Evolutionary conservation across 1,139 yeast species (phyloP), one percentile per base, ranked within the genome.

Genomic region (Blastobotrys serpentis): DNA sequence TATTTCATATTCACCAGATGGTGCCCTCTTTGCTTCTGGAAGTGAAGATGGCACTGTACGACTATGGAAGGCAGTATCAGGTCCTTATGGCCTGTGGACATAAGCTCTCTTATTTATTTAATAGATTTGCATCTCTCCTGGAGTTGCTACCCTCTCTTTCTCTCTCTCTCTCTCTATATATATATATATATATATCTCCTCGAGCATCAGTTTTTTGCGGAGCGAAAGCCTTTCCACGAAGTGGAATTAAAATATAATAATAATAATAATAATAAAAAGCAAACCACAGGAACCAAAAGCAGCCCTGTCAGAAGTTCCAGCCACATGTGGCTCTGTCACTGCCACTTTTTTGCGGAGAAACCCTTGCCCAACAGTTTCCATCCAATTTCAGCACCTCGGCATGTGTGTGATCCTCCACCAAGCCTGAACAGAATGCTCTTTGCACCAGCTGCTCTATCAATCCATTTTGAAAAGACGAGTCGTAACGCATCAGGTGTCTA

Each of bases 1-100:
- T 2, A 59, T 66, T 1, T 52, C 62, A 23, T 68, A 59, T 47
- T 65, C 71, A 7, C 72, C 71, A 2, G 70, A 68, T 44, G 69
- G 70, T 1, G 53, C 58, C 19, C 41, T 68, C 14, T 60, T 76
- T 53, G 88, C 85, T 0, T 78, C 87, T 0, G 89, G 88, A 40
- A 77, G 86, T 2, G 82, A 79, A 50, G 89, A 84, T 59, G 88
- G 88, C 8, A 68, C 83, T 2, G 82, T 83, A 14, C 68, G 88
- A 45, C 68, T 84, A 32, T 84, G 89, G 90, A 68, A 68, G 47
- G 56, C 59, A 18, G 53, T 49, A 3, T 44, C 52, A 4, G 70
- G 65, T 2, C 61, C 67, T 2, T 68, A 65, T 44, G 72, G 72
- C 2, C 53, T 68, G 34, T 68, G 72, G 72, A 51, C 21, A 10